Base-by-base conservation (phyloP, 2,329 filamentous ascomycete species). In the Orbilia quercus region DNA sequence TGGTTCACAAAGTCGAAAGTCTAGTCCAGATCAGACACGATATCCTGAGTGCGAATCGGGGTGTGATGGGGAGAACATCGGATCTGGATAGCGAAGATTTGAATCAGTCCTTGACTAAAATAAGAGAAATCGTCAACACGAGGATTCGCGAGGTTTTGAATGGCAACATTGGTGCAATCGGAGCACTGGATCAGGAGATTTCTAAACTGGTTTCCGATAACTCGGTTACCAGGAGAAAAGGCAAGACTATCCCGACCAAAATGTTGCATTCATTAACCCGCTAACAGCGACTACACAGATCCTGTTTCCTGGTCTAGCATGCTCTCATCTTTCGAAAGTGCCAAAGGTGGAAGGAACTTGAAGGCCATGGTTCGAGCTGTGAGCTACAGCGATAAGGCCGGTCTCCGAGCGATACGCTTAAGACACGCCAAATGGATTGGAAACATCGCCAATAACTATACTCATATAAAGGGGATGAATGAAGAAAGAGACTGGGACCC, bases 21-120 rank as follows among this genome's bases (percentile, higher is more conserved):
- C 38, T 78, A 2, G 76, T 78, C 48, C 66, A 66, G 62, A 65
- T 78, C 2, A 65, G 77, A 20, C 53, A 59, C 9, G 67, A 76
- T 38, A 63, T 77, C 31, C 55, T 78, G 5, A 23, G 38, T 16
- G 69, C 69, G 22, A 66, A 60, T 18, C 47, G 69, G 4, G 69
- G 54, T 0, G 54, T 73, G 4, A 65, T 73, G 54, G 54, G 60
- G 16, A 60, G 55, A 34, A 73, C 69, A 12, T 66, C 69, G 16
- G 31, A 66, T 54, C 40, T 66, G 4, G 45, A 73, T 25, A 66
- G 54, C 40, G 69, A 66, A 2, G 60, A 73, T 62, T 22, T 73
- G 40, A 55, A 55, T 7, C 69, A 73, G 16, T 66, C 60, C 16
- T 45, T 73, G 7, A 50, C 40, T 3, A 73, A 51, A 23, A 66